Conservation (phyloP, 352 stramenopile genomes). For the Achlya hypogyna region DNA sequence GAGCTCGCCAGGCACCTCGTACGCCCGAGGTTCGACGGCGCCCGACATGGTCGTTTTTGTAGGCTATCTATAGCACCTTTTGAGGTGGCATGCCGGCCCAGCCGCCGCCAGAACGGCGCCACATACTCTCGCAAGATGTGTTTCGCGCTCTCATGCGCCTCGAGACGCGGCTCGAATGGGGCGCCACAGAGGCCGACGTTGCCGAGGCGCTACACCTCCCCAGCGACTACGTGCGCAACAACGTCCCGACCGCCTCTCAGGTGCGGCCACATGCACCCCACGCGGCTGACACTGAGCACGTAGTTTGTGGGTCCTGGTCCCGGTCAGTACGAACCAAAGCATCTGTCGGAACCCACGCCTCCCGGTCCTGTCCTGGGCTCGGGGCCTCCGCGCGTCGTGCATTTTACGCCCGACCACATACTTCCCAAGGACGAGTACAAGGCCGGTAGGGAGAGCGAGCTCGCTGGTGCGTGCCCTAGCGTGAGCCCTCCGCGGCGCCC, state of each 20-base stretch:
- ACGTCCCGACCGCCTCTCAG: not conserved
- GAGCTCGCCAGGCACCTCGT: constrained; percentile 22
- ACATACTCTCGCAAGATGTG: constrained; percentile 44
- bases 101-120: not conserved
- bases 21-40: not conserved
- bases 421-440: not conserved
- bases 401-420: not conserved
- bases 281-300: not conserved
- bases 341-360: no score
- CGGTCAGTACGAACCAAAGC: not conserved
- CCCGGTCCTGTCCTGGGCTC: not conserved
- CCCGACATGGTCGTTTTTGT: no score
- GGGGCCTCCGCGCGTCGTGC: not conserved
- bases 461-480: not conserved
- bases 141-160: constrained; percentile 59
- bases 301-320: constrained; percentile 11
- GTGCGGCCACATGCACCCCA: not conserved
- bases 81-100: no score
- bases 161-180: constrained; percentile 26
- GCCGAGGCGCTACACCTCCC: not conserved
- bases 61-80: no score
- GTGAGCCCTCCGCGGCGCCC: no score
- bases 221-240: not conserved
- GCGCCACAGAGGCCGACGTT: not conserved
- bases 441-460: not conserved